Evolutionary conservation across 176 grass and related monocot genomes (phyloP), one percentile per base, ranked within the genome.

Genomic region (Zizania latifolia): DNA sequence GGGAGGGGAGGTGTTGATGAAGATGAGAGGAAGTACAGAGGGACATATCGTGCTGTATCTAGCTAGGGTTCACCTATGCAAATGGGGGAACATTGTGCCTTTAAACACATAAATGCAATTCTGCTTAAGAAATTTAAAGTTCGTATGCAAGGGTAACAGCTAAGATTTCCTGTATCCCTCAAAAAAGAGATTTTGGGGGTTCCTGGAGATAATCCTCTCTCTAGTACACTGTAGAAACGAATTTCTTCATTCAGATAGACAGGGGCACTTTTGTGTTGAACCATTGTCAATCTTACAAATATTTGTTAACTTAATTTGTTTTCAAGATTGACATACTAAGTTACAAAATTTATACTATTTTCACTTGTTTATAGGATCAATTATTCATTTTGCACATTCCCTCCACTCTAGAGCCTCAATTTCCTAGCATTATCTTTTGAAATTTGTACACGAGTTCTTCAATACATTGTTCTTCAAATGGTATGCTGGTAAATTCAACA

Each of bases 401-500:
- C 8, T 53, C 48, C n/a, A 53, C 48, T 22, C 7, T 22, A 21
- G 19, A n/a, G 48, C 7, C 48, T 21, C 68, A 59, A 54, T 51
- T 17, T 39, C 24, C 55, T 54, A 63, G 27, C 21, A 63, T 65
- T 9, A 23, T 81, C 15, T 48, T 38, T 21, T 65, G 9, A 38
- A 66, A 67, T 51, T 31, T 68, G 10, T 72, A 40, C 45, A 33
- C 8, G 19, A 10, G 48, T 19, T 75, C 66, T 78, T 62, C 35
- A 72, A 58, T 43, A 72, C 58, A 54, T 68, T 74, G 21, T 35
- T 76, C 54, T 22, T 84, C 36, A 39, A 44, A 60, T 21, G 53
- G 37, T 41, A 62, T 6, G 31, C 11, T 75, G 22, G 40, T 34
- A 29, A 48, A 82, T 73, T 58, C 15, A 43, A 9, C 39, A 48